Percentiles rank a stretch among this genome's conserved stretches.
Evolutionary conservation across 1,139 yeast genomes (phyloP).

Genomic region (Lodderomyces parapsilosis): DNA sequence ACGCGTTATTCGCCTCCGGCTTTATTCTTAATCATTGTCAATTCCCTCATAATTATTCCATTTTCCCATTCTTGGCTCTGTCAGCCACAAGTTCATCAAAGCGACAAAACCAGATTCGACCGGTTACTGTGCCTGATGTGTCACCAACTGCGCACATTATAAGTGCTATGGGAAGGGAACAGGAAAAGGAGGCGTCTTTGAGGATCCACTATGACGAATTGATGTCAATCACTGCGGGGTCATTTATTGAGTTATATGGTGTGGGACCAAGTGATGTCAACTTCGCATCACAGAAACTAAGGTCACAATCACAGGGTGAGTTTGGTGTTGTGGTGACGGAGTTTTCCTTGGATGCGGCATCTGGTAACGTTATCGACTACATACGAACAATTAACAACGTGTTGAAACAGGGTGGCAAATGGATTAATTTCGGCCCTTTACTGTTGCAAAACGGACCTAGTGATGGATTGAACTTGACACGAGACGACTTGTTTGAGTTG

Average conservation of each 20-base stretch:
- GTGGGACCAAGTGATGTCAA: constrained; percentile 21
- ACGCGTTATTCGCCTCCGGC: constrained; percentile 71
- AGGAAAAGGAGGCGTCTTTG: constrained; percentile 16
- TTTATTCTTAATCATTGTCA: constrained; percentile 58
- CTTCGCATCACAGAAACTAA: constrained; percentile 16
- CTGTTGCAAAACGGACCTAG: constrained; percentile 43
- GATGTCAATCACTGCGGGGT: constrained; percentile 80
- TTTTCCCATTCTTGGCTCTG: constrained; percentile 57
- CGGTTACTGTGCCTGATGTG: constrained; percentile 53
- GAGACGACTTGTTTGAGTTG: constrained; percentile 56
- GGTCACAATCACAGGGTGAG: constrained; percentile 13
- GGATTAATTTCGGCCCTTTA: constrained; percentile 87
- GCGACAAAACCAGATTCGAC: constrained; percentile 47
- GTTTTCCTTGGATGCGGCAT: constrained; percentile 78
- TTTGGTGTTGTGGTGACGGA: constrained; percentile 66
- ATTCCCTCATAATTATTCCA: constrained; percentile 33
- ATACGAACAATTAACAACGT: constrained; percentile 55
- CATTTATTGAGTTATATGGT: constrained; percentile 76
- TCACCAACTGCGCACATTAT: constrained; percentile 33
- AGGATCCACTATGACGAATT: constrained; percentile 47
- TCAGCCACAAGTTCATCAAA: constrained; percentile 43
- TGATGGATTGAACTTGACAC: constrained; percentile 63
- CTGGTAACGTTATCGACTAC: constrained; percentile 65
- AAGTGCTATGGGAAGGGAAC: constrained; percentile 22
- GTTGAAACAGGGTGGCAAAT: constrained; percentile 55